Percentiles rank a stretch among this genome's conserved stretches.
phyloP scores from a whole-genome alignment of 2,329 filamentous ascomycete species.

The Aureobasidium sp. region DNA sequence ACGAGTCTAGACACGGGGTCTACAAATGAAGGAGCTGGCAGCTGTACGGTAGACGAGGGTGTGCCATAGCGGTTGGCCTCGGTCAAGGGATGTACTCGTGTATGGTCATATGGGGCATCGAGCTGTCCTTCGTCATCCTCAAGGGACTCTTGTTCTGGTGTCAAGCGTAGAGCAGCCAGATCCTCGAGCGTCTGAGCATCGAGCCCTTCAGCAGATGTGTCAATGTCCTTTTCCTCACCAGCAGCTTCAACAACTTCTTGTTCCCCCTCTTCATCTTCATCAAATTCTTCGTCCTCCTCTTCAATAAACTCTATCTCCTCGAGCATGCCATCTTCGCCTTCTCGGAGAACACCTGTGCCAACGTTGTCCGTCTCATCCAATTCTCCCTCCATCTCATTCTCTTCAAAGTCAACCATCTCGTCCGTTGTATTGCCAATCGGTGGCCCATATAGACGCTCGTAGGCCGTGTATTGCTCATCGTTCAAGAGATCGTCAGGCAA shows the following conservation, averaged over 20 bases:
- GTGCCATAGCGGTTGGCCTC: slow-evolving; percentile 67
- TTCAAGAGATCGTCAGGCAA: slow-evolving; percentile 66
- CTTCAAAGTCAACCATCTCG: slow-evolving; percentile 29
- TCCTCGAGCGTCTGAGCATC: slow-evolving; percentile 8
- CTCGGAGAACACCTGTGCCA: slow-evolving; percentile 48
- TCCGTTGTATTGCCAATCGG: slow-evolving; percentile 61
- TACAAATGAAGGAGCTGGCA: slow-evolving; percentile 64
- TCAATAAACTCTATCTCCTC: slow-evolving; percentile 54
- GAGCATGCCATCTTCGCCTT: slow-evolving; percentile 50
- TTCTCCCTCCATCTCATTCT: slow-evolving; percentile 27
- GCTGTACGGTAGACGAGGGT: slow-evolving; percentile 63
- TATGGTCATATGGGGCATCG: slow-evolving; percentile 26
- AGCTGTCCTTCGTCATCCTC: slow-evolving; percentile 19
- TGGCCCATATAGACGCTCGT: slow-evolving; percentile 73
- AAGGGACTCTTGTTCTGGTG: slow-evolving; percentile 7
- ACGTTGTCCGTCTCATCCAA: slow-evolving; percentile 41
- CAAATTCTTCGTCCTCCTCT: slow-evolving; percentile 50
- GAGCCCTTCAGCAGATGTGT: background rate
- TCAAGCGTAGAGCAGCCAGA: background rate
- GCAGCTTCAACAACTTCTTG: slow-evolving; percentile 22
- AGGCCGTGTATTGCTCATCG: slow-evolving; percentile 64
- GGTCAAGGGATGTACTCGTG: slow-evolving; percentile 68
- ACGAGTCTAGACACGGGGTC: slow-evolving; percentile 65
- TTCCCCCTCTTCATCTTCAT: slow-evolving; percentile 23
- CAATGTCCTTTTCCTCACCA: slow-evolving; percentile 19